Base-by-base conservation (phyloP, 345 rosid species). In the Moringa oleifera region DNA sequence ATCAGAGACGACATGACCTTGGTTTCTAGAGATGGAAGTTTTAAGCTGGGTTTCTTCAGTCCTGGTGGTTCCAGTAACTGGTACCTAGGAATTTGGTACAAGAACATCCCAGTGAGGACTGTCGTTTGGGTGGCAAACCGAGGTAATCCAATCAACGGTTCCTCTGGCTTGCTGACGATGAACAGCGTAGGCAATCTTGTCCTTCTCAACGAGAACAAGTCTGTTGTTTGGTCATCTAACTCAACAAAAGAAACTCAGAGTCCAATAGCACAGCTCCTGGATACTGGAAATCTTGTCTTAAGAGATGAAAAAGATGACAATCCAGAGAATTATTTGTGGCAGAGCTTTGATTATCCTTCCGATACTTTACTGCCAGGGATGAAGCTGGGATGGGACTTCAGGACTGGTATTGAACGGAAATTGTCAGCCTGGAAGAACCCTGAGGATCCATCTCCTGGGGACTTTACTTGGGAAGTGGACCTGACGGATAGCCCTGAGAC, bases 41-140 rank as follows among this genome's bases (percentile, higher is more conserved):
- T 85, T 45, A 79, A 81, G 63, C 53, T 90, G 61, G 91, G 97
- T 0, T 90, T 87, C 77, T 83, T 88, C 46, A 80, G 81, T 49
- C 85, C 83, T 4, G 77, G 47, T 5, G 12, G 47, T 41, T 4
- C 47, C 9, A 11, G 17, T 7, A 41, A 41, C 47, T 1, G 47
- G 47, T 41, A 41, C 47, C 16, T 41, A 2, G 47, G 47, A 41
- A 41, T 41, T 41, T 41, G 66, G 57, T 51, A 62, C 57, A 28
- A 31, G 16, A 31, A 28, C 0, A 20, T 18, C 18, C 21, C 66
- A 5, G 57, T 7, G 12, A 41, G 18, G 7, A 17, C 51, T 9
- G 51, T 63, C 11, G 51, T 63, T 0, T 53, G 67, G 67, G 51
- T 63, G 36, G 67, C 67, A 17, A 53, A 63, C 51, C 49, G 67